These are phyloP conservation scores for Tylopilus sp. DNA, from an alignment of 1,284 basidiomycete genomes.

Conservation along the genomic window DNA sequence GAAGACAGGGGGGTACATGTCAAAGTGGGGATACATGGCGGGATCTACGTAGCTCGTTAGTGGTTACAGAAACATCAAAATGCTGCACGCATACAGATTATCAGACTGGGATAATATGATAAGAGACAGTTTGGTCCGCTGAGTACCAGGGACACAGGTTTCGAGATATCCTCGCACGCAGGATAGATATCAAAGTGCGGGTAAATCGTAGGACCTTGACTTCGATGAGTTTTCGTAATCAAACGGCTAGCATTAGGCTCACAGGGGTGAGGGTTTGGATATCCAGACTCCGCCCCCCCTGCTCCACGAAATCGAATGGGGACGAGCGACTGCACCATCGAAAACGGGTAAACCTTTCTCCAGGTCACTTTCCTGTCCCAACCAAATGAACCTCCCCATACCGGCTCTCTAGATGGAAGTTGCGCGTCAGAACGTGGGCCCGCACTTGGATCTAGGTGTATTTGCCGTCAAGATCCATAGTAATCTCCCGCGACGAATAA, in stretches of 20 bases:
- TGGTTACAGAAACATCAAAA: not conserved
- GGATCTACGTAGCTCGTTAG: conserved; percentile 35
- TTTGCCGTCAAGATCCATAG: conserved; percentile 3
- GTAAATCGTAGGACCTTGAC: conserved; percentile 29
- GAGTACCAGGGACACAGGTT: conserved; percentile 3
- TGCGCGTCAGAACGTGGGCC: conserved; percentile 44
- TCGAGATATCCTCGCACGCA: conserved; percentile 7
- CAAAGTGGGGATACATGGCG: conserved; percentile 44
- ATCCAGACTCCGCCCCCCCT: conserved; percentile 13
- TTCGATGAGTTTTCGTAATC: conserved; percentile 4
- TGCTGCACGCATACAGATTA: conserved; percentile 23
- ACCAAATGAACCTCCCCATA: conserved; percentile 23
- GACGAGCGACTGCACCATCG: not conserved
- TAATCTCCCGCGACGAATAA: not conserved
- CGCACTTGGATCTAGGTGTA: conserved; percentile 35
- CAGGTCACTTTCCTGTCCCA: conserved; percentile 21
- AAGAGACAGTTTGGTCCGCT: not conserved
- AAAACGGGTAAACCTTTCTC: conserved; percentile 23
- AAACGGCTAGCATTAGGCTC: conserved; percentile 6
- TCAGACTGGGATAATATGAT: conserved; percentile 16
- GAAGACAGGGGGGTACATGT: conserved; percentile 38
- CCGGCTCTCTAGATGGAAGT: conserved; percentile 17
- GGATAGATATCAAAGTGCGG: conserved; percentile 33
- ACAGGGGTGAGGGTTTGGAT: conserved; percentile 27
- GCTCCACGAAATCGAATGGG: conserved; percentile 11